Evolutionary conservation across 2,329 filamentous ascomycete species (phyloP).

Genomic region (Colletotrichum siamense): DNA sequence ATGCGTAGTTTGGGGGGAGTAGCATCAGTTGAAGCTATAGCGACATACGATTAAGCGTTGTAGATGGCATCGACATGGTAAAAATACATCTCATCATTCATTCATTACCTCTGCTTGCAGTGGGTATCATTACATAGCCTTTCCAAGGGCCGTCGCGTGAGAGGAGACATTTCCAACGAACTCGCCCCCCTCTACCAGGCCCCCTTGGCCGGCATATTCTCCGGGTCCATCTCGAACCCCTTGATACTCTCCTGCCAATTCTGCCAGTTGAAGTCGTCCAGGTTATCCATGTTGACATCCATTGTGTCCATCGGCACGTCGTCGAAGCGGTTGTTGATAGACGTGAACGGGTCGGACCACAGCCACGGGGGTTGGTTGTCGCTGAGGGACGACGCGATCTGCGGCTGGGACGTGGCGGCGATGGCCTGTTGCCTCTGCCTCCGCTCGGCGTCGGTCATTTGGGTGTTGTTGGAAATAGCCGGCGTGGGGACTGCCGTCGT

Average conservation of each 20-base stretch:
- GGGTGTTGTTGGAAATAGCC: background rate
- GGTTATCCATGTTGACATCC: conserved; percentile 39
- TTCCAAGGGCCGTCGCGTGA: background rate
- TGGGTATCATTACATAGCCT: conserved; percentile 17
- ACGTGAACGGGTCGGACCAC: conserved; percentile 42
- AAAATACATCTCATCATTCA: conserved; percentile 4
- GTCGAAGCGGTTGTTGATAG: conserved; percentile 32
- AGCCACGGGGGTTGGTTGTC: conserved; percentile 45
- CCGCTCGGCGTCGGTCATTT: conserved; percentile 20
- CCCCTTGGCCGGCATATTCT: conserved; percentile 10
- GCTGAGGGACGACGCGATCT: conserved; percentile 28
- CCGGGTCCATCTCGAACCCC: conserved; percentile 37
- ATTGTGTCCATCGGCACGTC: conserved; percentile 34
- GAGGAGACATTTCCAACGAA: background rate
- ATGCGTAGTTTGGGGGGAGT: background rate
- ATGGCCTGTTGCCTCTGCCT: conserved; percentile 25
- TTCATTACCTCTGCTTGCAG: conserved; percentile 4
- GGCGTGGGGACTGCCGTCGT: background rate
- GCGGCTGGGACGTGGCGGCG: conserved; percentile 24
- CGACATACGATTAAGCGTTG: background rate
- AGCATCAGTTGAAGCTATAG: no score
- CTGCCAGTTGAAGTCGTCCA: conserved; percentile 54
- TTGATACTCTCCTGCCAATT: conserved; percentile 51
- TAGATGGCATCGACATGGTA: background rate
- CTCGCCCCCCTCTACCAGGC: background rate